Percentiles rank a stretch among this genome's conserved stretches.
phyloP scores from a whole-genome alignment of 1,284 basidiomycete genomes.

The Anthracocystis panici-leucophaei region DNA sequence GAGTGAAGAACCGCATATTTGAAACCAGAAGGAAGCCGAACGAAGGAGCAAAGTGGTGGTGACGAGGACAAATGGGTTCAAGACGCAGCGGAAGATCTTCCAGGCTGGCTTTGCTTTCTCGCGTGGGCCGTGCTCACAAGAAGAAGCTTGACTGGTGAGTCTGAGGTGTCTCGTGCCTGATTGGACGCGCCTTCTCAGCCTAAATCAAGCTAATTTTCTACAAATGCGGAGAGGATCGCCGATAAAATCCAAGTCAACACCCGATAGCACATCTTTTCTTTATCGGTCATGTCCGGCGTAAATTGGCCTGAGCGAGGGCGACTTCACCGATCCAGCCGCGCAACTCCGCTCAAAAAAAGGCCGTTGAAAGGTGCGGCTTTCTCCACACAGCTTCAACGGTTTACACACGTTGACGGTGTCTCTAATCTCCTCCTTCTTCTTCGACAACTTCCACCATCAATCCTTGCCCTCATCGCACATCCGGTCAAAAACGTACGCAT shows the following conservation, averaged over 20 bases:
- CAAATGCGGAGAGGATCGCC: background rate
- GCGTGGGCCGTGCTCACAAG: slow-evolving; percentile 18
- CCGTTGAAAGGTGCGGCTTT: slow-evolving; percentile 21
- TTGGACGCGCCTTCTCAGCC: slow-evolving; percentile 15
- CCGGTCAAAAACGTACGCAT: background rate
- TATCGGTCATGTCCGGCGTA: slow-evolving; percentile 46
- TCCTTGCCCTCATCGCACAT: background rate
- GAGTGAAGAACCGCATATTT: slow-evolving; percentile 43
- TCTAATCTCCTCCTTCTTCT: background rate
- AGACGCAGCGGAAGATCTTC: slow-evolving; percentile 12
- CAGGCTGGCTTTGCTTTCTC: background rate
- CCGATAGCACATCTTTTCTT: slow-evolving; percentile 6
- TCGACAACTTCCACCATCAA: slow-evolving; percentile 9
- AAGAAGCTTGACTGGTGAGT: too few relatives aligned
- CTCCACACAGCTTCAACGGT: slow-evolving; percentile 33
- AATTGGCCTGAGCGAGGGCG: slow-evolving; percentile 25
- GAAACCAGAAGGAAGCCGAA: background rate
- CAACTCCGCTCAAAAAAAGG: slow-evolving; percentile 28
- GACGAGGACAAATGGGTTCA: background rate
- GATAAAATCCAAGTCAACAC: background rate
- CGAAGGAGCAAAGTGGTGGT: background rate
- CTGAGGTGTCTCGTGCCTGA: slow-evolving; percentile 22
- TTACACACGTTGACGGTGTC: background rate
- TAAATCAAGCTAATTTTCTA: too few relatives aligned
- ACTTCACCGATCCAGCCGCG: slow-evolving; percentile 35